A percentile compares a stretch with the other conserved stretches of the same genome.
Conservation (phyloP, 768 basidiomycete genomes). For the Mycena capillaripes region DNA sequence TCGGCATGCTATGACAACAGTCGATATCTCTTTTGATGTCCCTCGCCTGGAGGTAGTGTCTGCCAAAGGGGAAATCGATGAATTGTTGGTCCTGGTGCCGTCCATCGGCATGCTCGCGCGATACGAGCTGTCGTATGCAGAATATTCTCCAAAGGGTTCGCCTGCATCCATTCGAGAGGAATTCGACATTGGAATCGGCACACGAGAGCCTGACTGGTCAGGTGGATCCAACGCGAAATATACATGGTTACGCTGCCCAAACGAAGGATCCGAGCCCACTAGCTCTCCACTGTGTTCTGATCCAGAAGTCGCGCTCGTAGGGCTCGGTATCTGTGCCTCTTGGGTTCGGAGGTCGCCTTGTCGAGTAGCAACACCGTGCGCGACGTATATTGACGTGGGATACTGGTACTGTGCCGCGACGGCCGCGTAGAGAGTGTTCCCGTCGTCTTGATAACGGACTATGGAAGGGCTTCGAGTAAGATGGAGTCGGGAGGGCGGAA, state of each 20-base stretch:
- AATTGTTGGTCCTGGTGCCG: slow-evolving; percentile 41
- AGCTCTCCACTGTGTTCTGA: slow-evolving; percentile 34
- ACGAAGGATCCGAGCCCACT: slow-evolving; percentile 10
- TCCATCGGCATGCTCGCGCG: slow-evolving; percentile 56
- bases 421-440: slow-evolving; percentile 32
- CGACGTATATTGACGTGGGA: slow-evolving; percentile 40
- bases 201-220: slow-evolving; percentile 30
- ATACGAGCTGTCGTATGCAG: slow-evolving; percentile 26
- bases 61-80: slow-evolving; percentile 46
- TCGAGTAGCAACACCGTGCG: slow-evolving; percentile 29
- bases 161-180: not conserved
- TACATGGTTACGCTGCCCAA: slow-evolving; percentile 34
- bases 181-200: slow-evolving; percentile 14
- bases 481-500: slow-evolving; percentile 56
- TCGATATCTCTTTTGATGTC: slow-evolving; percentile 71
- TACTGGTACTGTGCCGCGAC: slow-evolving; percentile 27
- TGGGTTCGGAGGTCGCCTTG: slow-evolving; percentile 18
- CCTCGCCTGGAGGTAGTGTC: slow-evolving; percentile 51
- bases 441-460: slow-evolving; percentile 76
- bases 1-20: slow-evolving; percentile 86
- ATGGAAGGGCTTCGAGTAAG: slow-evolving; percentile 46
- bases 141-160: slow-evolving; percentile 21
- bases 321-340: slow-evolving; percentile 29
- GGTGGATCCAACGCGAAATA: slow-evolving; percentile 33
- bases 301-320: slow-evolving; percentile 36